phyloP scores from a whole-genome alignment of 164 flowering plant species.

The Stephania cephalantha region DNA sequence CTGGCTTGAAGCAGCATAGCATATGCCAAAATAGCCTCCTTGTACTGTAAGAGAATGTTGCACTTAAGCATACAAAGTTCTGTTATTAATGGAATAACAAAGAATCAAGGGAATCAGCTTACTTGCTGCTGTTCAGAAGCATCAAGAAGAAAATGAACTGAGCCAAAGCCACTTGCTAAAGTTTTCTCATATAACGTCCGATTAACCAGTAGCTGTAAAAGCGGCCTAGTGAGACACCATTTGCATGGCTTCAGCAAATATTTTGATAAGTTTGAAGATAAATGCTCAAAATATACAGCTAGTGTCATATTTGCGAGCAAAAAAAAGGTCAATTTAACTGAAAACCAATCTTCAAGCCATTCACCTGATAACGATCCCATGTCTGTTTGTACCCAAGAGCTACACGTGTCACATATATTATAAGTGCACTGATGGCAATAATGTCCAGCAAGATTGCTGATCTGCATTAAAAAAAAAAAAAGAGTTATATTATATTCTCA shows the following conservation, averaged over 20 bases:
- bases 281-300: neutral
- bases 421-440: conserved; percentile 70
- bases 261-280: neutral
- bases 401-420: conserved; percentile 63
- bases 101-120: conserved; percentile 16
- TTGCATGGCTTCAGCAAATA: conserved; percentile 1
- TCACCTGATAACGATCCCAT: conserved; percentile 95
- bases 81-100: neutral
- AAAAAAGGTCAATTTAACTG: neutral
- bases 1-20: conserved; percentile 57
- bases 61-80: neutral
- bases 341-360: neutral
- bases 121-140: conserved; percentile 98
- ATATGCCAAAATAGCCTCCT: conserved; percentile 86
- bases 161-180: conserved; percentile 90
- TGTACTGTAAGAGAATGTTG: conserved; percentile 53
- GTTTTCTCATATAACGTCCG: conserved; percentile 91
- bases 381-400: conserved; percentile 94
- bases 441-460: conserved; percentile 83
- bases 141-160: conserved; percentile 89
- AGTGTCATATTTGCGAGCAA: neutral
- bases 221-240: conserved; percentile 10
- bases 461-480: conserved; percentile 33
- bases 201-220: conserved; percentile 79
- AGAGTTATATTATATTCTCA: too few relatives aligned